phyloP scores from a whole-genome alignment of 192 early-diverging fungal species.

The Cladochytrium replicatum region DNA sequence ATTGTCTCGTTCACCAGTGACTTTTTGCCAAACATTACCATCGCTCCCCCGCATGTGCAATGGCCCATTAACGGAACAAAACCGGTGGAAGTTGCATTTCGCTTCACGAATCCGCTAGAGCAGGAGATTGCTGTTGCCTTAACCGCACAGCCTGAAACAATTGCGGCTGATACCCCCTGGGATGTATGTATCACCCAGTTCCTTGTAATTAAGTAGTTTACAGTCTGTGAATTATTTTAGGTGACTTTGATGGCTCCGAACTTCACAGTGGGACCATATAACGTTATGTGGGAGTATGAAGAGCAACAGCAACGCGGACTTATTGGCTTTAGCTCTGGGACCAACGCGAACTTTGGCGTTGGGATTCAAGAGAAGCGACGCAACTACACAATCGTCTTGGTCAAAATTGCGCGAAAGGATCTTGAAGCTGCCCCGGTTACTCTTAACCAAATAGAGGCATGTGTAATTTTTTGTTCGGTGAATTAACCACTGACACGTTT shows the following conservation, averaged over 20 bases:
- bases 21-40: slow-evolving; percentile 69
- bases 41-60: slow-evolving; percentile 25
- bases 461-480: too few relatives aligned
- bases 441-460: too few relatives aligned
- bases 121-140: slow-evolving; percentile 56
- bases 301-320: too few relatives aligned
- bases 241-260: slow-evolving; percentile 49
- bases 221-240: slow-evolving; percentile 3
- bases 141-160: slow-evolving; percentile 3
- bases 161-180: background rate
- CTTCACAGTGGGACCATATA: slow-evolving; percentile 62
- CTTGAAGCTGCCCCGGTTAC: too few relatives aligned
- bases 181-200: slow-evolving; percentile 2
- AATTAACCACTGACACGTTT: too few relatives aligned
- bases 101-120: slow-evolving; percentile 74
- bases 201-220: too few relatives aligned
- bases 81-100: slow-evolving; percentile 40
- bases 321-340: too few relatives aligned
- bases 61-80: too few relatives aligned
- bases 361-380: too few relatives aligned
- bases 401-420: too few relatives aligned
- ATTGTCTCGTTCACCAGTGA: slow-evolving; percentile 44
- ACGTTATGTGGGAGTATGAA: slow-evolving; percentile 76
- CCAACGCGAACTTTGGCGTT: too few relatives aligned
- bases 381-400: too few relatives aligned